Conservation (phyloP, 2,329 filamentous ascomycete species). For the Rhexocercosporidium sp. region DNA sequence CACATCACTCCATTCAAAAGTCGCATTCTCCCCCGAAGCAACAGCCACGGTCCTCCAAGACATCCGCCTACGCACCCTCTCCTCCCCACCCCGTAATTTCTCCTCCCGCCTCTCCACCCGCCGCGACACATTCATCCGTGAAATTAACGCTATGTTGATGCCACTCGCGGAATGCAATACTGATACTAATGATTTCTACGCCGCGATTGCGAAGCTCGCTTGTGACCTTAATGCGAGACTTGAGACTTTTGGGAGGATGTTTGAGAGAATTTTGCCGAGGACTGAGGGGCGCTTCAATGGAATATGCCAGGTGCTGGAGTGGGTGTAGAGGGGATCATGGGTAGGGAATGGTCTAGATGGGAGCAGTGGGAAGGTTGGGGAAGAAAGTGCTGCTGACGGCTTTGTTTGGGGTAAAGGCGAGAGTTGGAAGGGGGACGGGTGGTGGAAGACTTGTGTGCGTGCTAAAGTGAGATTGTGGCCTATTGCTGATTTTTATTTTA, state of each 20-base stretch:
- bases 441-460: constrained; percentile 11
- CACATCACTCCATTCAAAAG: no score
- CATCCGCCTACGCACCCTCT: constrained; percentile 10
- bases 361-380: not conserved
- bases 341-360: not conserved
- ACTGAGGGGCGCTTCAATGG: not conserved
- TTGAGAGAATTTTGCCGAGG: not conserved
- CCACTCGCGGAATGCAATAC: constrained; percentile 1
- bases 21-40: not conserved
- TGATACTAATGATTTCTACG: constrained; percentile 1
- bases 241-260: not conserved
- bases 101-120: not conserved
- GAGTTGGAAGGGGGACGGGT: not conserved
- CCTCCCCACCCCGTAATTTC: not conserved
- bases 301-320: not conserved
- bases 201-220: not conserved
- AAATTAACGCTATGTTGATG: constrained; percentile 7
- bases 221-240: constrained; percentile 6
- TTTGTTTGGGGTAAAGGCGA: constrained; percentile 10
- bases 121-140: not conserved
- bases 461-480: constrained; percentile 14
- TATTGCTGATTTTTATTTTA: not conserved
- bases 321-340: not conserved
- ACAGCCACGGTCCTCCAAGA: constrained; percentile 8
- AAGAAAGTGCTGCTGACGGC: constrained; percentile 13